Evolutionary conservation across 2,329 filamentous ascomycete species (phyloP).

Genomic region (Talaromyces rugulosus): DNA sequence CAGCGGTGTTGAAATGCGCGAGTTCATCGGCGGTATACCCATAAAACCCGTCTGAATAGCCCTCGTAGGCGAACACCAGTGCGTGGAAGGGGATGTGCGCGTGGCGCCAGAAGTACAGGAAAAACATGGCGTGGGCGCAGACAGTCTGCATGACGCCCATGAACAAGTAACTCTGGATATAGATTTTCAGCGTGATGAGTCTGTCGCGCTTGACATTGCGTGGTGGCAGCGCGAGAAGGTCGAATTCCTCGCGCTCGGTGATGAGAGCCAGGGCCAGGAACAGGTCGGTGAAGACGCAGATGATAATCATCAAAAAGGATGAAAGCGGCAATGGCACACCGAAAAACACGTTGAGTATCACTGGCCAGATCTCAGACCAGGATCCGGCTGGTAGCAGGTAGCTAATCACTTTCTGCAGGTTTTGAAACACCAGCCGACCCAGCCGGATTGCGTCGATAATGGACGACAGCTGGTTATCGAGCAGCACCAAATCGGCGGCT

Average conservation of each 20-base stretch:
- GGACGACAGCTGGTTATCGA: constrained; percentile 30
- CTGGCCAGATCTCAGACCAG: constrained; percentile 57
- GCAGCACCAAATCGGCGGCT: constrained; percentile 35
- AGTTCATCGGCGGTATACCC: constrained; percentile 47
- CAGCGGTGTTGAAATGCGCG: constrained; percentile 46
- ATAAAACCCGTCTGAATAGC: constrained; percentile 46
- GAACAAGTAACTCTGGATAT: constrained; percentile 51
- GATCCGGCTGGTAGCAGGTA: constrained; percentile 50
- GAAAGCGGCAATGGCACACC: constrained; percentile 50
- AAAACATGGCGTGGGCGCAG: constrained; percentile 51
- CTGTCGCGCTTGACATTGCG: constrained; percentile 50
- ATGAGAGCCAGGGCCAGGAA: constrained; percentile 51
- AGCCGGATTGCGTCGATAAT: constrained; percentile 31
- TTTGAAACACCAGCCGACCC: constrained; percentile 32
- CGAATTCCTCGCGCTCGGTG: constrained; percentile 55
- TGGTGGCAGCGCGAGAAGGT: constrained; percentile 49
- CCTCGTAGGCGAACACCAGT: constrained; percentile 50
- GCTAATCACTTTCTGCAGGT: constrained; percentile 34
- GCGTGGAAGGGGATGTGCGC: constrained; percentile 46
- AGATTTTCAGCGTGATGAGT: constrained; percentile 51
- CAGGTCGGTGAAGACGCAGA: constrained; percentile 54
- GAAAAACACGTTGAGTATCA: constrained; percentile 54
- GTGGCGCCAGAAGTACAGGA: constrained; percentile 48
- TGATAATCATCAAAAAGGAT: constrained; percentile 56
- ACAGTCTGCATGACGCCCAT: constrained; percentile 50